Base-by-base conservation (phyloP, 208 protist genomes). In the Acanthamoeba culbertsoni region DNA sequence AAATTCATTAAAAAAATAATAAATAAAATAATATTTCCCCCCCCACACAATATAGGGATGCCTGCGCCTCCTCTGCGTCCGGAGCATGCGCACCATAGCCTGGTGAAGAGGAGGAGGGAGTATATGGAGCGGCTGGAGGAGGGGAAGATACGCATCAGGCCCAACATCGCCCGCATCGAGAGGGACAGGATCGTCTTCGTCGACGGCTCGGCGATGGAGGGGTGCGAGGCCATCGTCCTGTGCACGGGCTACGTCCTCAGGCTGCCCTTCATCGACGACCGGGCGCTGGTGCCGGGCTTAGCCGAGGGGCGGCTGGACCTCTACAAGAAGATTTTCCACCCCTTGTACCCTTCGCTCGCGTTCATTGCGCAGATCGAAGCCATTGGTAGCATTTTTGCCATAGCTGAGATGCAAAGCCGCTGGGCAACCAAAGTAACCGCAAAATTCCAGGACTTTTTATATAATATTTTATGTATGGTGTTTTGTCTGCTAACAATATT, bases 301-400 rank as follows among this genome's bases (percentile, higher is more conserved):
- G 73, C 40, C 12, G 73, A 55, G 43, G 14, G 73, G 14, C 16
- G 73, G 23, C 43, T 84, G 42, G 73, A 84, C 26, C 42, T 84
- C 42, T 84, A 84, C 73, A 84, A 84, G 43, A 45, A 53, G 43
- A 40, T 84, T 23, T 37, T 84, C 42, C 73, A 84, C 43, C 73
- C 73, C 26, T 3, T 84, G 10, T 28, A 84, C 31, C 73, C 73
- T 28, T 35, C 37, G 26, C 73, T 84, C 73, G 35, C 42, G 2
- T 84, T 84, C 73, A 84, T 84, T 20, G 73, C 42, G 10, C 73
- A 84, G 10, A 23, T 84, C 26, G 73, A 84, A 18, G 31, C 73
- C 2, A 84, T 84, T 40, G 73, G 73, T 26, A 55, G 42, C 73
- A 53, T 53, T 42, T 84, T 84, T 42, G 73, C 43, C 26, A 53